Base-by-base conservation (phyloP, 2,329 filamentous ascomycete genomes). In the Trichoderma sp. region DNA sequence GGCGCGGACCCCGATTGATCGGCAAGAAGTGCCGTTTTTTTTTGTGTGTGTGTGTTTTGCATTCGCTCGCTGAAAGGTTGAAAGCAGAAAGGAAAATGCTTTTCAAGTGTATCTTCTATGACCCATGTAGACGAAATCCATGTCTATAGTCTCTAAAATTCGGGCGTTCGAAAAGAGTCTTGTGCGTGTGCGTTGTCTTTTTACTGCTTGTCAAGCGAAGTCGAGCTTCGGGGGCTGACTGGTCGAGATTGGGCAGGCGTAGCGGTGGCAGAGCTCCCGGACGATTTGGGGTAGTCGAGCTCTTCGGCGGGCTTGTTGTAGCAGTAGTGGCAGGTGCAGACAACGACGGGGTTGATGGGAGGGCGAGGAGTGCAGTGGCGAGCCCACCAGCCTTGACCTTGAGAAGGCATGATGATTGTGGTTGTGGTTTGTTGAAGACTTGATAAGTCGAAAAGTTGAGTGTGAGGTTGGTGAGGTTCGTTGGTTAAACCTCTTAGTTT, bases 311-410 rank as follows among this genome's bases (percentile, higher is more conserved):
- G 27, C 31, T 33, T 47, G 68, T 76, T 77, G 75, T 73, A 80
- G 75, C 79, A 80, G 57, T 74, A 71, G 63, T 74, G 76, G 72
- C 80, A 82, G 64, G 79, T 79, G 68, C 80, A 82, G 24, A 75
- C 71, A 4, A 78, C 74, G 40, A 73, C 74, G 70, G 73, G 72
- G 73, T 76, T 77, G 73, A 80, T 74, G 57, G 80, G 79, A 2
- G 80, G 80, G 21, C 78, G 78, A 66, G 80, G 79, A 59, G 79
- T 74, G 71, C 79, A 81, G 76, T 82, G 80, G 71, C 80, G 79
- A 60, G 79, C 77, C 70, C 81, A 81, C 80, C 80, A 82, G 72
- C 74, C 76, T 61, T 76, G 77, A 57, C 71, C 74, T 62, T 73
- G 70, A 40, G 77, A 79, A 70, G 78, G 73, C 77, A 79, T 78